A percentile compares a stretch with the other conserved stretches of the same genome.
These are phyloP conservation scores for Saccharomycopsis babjevae DNA, from an alignment of 805 yeast species.

Conservation along the genomic window DNA sequence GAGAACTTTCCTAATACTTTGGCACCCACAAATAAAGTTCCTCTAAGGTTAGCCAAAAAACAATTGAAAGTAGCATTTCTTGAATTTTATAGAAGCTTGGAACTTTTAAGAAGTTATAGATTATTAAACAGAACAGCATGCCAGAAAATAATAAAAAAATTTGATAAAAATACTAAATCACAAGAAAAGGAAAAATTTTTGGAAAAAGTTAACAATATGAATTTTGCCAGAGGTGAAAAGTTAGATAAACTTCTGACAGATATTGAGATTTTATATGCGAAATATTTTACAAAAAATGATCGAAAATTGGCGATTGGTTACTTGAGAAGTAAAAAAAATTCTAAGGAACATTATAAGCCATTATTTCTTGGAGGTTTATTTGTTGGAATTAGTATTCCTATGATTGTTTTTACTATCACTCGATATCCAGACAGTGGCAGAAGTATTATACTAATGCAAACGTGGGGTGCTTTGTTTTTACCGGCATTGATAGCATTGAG, in stretches of 20 bases:
- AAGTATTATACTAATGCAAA: constrained; percentile 44
- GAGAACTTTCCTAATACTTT: constrained; percentile 36
- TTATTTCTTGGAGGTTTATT: constrained; percentile 55
- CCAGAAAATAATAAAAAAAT: constrained; percentile 81
- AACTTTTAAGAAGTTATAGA: constrained; percentile 59
- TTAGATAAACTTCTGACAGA: constrained; percentile 53
- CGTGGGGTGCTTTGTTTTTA: constrained; percentile 88
- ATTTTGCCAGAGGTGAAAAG: constrained; percentile 53
- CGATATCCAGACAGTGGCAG: constrained; percentile 20
- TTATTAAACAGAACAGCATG: constrained; percentile 78
- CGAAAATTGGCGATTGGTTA: constrained; percentile 60
- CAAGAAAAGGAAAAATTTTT: constrained; percentile 38
- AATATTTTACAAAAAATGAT: constrained; percentile 59
- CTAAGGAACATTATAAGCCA: constrained; percentile 29
- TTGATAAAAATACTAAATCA: constrained; percentile 60
- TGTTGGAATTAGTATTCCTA: constrained; percentile 61
- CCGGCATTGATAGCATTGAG: constrained; percentile 48
- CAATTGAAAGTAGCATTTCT: constrained; percentile 58
- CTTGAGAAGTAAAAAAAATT: constrained; percentile 39
- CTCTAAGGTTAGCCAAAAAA: constrained; percentile 40
- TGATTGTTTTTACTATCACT: constrained; percentile 50
- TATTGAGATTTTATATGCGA: constrained; percentile 59
- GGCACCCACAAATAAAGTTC: constrained; percentile 28
- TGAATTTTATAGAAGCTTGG: constrained; percentile 67
- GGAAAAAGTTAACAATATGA: constrained; percentile 45